These are phyloP conservation scores for Vigna unguiculata DNA, from an alignment of 306 rosid species.

Conservation along the genomic window DNA sequence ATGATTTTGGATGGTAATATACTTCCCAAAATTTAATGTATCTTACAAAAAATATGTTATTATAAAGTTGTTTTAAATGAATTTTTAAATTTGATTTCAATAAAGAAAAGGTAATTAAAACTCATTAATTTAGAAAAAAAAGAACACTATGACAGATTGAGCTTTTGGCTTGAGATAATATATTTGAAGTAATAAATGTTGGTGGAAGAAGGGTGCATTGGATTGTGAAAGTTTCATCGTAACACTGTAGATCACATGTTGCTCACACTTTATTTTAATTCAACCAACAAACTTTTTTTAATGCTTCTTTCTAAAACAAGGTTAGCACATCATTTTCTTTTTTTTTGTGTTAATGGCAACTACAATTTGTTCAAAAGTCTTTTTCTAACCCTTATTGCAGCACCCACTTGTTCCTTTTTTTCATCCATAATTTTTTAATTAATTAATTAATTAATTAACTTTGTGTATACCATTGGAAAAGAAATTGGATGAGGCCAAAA, in stretches of 20 bases:
- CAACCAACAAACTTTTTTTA: not conserved
- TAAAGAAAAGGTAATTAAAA: not conserved
- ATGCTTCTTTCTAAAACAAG: not conserved
- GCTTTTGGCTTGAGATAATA: too few relatives aligned
- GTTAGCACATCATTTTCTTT: not conserved
- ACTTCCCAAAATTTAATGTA: too few relatives aligned
- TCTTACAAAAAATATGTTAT: too few relatives aligned
- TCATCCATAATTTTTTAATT: not conserved
- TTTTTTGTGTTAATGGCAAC: not conserved
- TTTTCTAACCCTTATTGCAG: not conserved
- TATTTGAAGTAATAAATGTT: not conserved
- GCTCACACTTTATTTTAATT: conserved; percentile 1
- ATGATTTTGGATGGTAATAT: too few relatives aligned
- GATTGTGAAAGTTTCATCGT: not conserved
- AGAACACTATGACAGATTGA: too few relatives aligned
- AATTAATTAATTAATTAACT: too few relatives aligned
- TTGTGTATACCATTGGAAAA: not conserved
- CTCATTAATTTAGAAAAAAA: too few relatives aligned
- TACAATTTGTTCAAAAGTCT: not conserved
- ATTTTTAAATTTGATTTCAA: not conserved
- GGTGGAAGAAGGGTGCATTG: not conserved
- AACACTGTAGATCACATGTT: conserved; percentile 21
- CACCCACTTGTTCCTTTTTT: conserved; percentile 9
- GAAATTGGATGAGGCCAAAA: not conserved
- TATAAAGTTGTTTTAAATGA: too few relatives aligned